These are phyloP conservation scores for Carex myosuroides DNA, from an alignment of 176 grass and related monocot species.

Conservation along the genomic window DNA sequence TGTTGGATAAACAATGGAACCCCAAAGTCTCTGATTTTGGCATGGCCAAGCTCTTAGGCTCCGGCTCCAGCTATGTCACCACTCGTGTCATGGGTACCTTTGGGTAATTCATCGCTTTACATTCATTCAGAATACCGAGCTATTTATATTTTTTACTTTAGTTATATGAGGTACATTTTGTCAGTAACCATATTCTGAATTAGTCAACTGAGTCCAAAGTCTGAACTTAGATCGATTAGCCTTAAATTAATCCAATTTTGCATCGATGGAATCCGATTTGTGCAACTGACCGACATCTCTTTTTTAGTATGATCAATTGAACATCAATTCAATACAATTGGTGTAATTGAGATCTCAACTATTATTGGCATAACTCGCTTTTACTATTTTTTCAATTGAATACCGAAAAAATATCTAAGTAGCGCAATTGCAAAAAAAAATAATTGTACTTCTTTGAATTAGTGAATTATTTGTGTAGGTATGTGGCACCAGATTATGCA, in stretches of 20 bases:
- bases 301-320: background rate
- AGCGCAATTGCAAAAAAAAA: background rate
- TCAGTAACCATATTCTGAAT: background rate
- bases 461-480: conserved; percentile 32
- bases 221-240: background rate
- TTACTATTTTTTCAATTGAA: background rate
- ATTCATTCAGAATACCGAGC: background rate
- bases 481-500: conserved; percentile 96
- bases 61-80: conserved; percentile 88
- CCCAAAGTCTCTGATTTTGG: conserved; percentile 98
- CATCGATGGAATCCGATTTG: background rate
- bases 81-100: conserved; percentile 98
- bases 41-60: conserved; percentile 85
- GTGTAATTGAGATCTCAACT: background rate
- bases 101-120: conserved; percentile 36
- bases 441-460: background rate
- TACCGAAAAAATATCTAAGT: background rate
- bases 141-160: background rate
- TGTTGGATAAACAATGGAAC: conserved; percentile 89
- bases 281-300: background rate
- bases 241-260: background rate
- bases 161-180: background rate
- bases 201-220: background rate
- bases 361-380: background rate
- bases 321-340: background rate